Percentiles rank a stretch among this genome's conserved stretches.
These are phyloP conservation scores for Ogataea paraovalis DNA, from an alignment of 805 yeast species.

Conservation along the genomic window DNA sequence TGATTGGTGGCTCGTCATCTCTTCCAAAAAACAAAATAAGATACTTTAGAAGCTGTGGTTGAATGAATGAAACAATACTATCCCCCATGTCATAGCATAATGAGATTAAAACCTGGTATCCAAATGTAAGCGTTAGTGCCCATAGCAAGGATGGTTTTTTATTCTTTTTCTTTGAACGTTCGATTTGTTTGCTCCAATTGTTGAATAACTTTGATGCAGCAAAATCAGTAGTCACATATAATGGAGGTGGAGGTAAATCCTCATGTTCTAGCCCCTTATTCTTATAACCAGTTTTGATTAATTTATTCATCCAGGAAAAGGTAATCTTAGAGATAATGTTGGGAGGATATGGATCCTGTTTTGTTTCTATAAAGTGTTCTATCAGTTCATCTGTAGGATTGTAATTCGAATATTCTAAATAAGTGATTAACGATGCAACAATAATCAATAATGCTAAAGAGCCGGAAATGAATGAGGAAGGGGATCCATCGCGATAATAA, in stretches of 20 bases:
- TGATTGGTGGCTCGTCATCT: constrained; percentile 37
- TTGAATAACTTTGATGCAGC: constrained; percentile 28
- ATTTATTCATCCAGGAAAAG: constrained; percentile 85
- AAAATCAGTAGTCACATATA: constrained; percentile 32
- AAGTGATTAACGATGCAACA: constrained; percentile 32
- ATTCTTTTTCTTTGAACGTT: constrained; percentile 21
- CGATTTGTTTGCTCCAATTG: constrained; percentile 34
- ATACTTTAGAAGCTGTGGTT: constrained; percentile 53
- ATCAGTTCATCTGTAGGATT: constrained; percentile 38
- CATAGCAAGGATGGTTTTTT: constrained; percentile 26
- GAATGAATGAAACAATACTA: constrained; percentile 39
- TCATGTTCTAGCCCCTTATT: constrained; percentile 33
- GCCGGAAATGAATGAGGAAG: constrained; percentile 8
- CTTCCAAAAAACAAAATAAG: constrained; percentile 43
- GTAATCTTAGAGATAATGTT: constrained; percentile 74
- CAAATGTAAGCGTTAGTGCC: constrained; percentile 37
- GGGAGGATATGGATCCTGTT: constrained; percentile 30
- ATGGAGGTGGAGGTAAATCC: constrained; percentile 41
- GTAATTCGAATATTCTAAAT: constrained; percentile 35
- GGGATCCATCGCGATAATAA: background rate
- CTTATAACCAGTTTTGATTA: constrained; percentile 67
- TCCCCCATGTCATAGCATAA: constrained; percentile 35
- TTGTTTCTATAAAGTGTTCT: constrained; percentile 31
- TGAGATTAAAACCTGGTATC: constrained; percentile 33
- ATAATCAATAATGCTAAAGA: constrained; percentile 29